Percentiles rank a stretch among this genome's conserved stretches.
These are phyloP conservation scores for Cyclotella baltica DNA, from an alignment of 108 stramenopile species.

Conservation along the genomic window DNA sequence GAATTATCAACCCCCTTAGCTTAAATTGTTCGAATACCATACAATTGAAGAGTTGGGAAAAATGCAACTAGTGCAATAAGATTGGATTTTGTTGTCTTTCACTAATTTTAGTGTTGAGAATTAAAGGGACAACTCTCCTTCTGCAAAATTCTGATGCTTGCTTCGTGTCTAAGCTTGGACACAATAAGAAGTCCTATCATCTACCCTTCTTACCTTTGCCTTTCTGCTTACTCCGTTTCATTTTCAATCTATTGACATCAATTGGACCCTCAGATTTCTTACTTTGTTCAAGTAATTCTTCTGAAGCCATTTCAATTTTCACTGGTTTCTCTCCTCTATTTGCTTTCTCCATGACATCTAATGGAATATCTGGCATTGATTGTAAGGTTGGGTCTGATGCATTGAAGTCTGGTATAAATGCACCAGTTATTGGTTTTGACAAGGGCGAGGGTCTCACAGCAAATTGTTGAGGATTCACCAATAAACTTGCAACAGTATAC, in stretches of 20 bases:
- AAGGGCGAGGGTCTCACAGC: conserved; percentile 28
- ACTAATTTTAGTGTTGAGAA: too few relatives aligned
- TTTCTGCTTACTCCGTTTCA: conserved; percentile 31
- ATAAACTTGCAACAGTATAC: conserved; percentile 26
- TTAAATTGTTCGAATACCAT: too few relatives aligned
- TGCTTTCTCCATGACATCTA: conserved; percentile 70
- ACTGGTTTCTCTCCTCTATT: conserved; percentile 61
- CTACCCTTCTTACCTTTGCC: conserved; percentile 21
- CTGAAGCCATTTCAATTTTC: conserved; percentile 47
- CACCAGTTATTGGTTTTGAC: conserved; percentile 12
- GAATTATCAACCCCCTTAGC: too few relatives aligned
- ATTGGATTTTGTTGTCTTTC: too few relatives aligned
- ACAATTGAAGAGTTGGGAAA: too few relatives aligned
- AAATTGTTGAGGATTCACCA: conserved; percentile 38
- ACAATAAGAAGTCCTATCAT: background rate
- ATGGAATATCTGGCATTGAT: conserved; percentile 40
- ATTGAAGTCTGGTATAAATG: background rate
- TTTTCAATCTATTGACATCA: conserved; percentile 39
- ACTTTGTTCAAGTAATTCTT: conserved; percentile 10
- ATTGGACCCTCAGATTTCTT: conserved; percentile 28
- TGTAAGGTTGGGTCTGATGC: background rate
- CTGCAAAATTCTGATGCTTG: too few relatives aligned
- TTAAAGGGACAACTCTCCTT: too few relatives aligned
- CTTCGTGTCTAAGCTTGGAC: too few relatives aligned
- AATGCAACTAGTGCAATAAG: too few relatives aligned